Evolutionary conservation across 2,329 filamentous ascomycete species (phyloP).

Genomic region (Penicillium sclerotigenum): DNA sequence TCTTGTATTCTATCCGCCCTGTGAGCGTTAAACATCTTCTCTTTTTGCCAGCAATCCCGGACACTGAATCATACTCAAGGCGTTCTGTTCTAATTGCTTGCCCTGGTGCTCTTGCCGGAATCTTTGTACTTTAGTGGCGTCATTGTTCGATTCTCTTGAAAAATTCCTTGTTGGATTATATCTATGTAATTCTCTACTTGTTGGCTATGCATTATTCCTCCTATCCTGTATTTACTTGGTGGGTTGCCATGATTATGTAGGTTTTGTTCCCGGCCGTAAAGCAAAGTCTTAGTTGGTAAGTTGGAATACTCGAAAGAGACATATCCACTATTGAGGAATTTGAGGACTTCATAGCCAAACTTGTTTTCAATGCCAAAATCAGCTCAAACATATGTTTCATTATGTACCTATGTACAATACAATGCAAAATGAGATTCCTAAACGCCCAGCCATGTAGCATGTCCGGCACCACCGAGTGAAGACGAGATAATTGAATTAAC

Average conservation of each 20-base stretch:
- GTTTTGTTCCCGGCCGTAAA: neutral
- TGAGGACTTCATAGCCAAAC: neutral
- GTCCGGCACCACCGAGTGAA: neutral
- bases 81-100: neutral
- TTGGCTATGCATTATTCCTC: too few relatives aligned
- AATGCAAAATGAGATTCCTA: neutral
- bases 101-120: neutral
- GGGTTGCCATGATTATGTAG: neutral
- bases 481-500: conserved; percentile 11
- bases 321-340: neutral
- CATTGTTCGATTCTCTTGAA: neutral
- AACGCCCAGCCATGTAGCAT: neutral
- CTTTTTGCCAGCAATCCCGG: neutral
- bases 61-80: neutral
- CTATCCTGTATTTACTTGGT: neutral
- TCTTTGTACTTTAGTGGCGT: neutral
- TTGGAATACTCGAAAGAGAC: neutral
- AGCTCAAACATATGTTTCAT: neutral
- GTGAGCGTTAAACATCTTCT: neutral
- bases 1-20: neutral
- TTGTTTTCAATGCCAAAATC: neutral
- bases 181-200: neutral
- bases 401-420: neutral
- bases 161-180: neutral
- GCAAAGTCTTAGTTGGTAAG: neutral